These are phyloP conservation scores for Stephanodiscus triporus DNA, from an alignment of 108 stramenopile species.

Conservation along the genomic window DNA sequence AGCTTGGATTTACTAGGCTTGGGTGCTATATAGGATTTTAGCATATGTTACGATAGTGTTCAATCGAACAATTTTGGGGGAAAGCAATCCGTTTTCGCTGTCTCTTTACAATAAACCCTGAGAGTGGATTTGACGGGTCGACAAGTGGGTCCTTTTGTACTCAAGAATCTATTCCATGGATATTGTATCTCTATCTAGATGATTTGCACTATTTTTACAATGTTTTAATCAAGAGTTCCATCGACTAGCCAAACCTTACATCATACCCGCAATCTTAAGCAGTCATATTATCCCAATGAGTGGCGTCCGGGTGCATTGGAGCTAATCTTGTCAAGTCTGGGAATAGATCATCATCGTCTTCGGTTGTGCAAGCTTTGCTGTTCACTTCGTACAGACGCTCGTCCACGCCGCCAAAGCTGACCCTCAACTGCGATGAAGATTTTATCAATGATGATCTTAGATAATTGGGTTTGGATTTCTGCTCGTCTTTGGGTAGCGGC, in stretches of 20 bases:
- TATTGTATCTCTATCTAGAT: no score
- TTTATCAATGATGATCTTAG: slow-evolving; percentile 20
- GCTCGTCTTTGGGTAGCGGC: slow-evolving; percentile 12
- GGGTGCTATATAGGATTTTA: no score
- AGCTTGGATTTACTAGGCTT: no score
- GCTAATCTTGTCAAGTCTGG: slow-evolving; percentile 37
- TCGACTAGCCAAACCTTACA: not conserved
- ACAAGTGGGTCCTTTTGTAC: no score
- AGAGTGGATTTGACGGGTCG: no score
- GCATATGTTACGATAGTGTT: no score
- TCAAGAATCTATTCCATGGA: no score
- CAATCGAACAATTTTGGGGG: no score
- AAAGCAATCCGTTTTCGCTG: no score
- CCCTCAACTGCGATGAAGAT: slow-evolving; percentile 10
- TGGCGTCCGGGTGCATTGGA: slow-evolving; percentile 17
- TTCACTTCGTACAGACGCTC: slow-evolving; percentile 18
- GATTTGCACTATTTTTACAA: no score
- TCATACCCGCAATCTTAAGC: slow-evolving; percentile 10
- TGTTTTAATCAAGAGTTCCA: no score
- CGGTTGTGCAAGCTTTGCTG: slow-evolving; percentile 1
- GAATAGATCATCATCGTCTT: slow-evolving; percentile 18
- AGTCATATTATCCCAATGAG: not conserved
- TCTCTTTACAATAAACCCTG: no score
- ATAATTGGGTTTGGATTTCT: not conserved
- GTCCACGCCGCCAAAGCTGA: slow-evolving; percentile 14